phyloP scores from a whole-genome alignment of 208 protist species.

The Trypanosoma grayi region DNA sequence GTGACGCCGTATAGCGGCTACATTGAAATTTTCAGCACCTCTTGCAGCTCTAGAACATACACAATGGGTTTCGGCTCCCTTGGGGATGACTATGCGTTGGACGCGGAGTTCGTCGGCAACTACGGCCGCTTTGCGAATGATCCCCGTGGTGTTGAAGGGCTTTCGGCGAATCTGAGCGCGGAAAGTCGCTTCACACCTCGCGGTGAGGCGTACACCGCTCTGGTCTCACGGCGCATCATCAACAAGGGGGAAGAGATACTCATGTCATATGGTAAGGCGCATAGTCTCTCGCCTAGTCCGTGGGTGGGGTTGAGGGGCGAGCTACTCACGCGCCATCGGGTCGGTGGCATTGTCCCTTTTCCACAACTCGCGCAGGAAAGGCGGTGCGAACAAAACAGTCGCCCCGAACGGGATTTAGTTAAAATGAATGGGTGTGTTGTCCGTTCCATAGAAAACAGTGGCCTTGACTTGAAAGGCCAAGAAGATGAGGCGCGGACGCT shows the following conservation, averaged over 20 bases:
- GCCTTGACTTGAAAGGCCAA: neutral
- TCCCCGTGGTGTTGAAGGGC: slow-evolving; percentile 66
- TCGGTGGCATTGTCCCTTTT: slow-evolving; percentile 70
- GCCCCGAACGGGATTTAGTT: neutral
- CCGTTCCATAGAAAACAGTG: neutral
- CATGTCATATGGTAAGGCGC: slow-evolving; percentile 87
- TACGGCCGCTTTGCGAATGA: slow-evolving; percentile 90
- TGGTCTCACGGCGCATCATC: slow-evolving; percentile 74
- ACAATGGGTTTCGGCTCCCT: slow-evolving; percentile 86
- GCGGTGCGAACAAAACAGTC: too few relatives aligned
- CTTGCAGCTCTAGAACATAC: slow-evolving; percentile 85
- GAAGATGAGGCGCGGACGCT: neutral
- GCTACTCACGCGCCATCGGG: slow-evolving; percentile 50
- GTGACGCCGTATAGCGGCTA: slow-evolving; percentile 81
- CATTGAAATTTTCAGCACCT: slow-evolving; percentile 77
- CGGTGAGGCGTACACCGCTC: slow-evolving; percentile 84
- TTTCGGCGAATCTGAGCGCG: slow-evolving; percentile 69
- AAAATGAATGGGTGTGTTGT: neutral
- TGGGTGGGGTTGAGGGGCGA: slow-evolving; percentile 69
- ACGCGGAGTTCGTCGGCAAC: slow-evolving; percentile 89
- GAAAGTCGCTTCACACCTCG: slow-evolving; percentile 74
- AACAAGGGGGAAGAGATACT: slow-evolving; percentile 83
- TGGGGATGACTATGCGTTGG: slow-evolving; percentile 79
- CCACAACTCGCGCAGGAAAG: slow-evolving; percentile 20
- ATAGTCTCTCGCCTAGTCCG: slow-evolving; percentile 56